phyloP scores from a whole-genome alignment of 169 alveolate species.

The Hepatocystis sp. region DNA sequence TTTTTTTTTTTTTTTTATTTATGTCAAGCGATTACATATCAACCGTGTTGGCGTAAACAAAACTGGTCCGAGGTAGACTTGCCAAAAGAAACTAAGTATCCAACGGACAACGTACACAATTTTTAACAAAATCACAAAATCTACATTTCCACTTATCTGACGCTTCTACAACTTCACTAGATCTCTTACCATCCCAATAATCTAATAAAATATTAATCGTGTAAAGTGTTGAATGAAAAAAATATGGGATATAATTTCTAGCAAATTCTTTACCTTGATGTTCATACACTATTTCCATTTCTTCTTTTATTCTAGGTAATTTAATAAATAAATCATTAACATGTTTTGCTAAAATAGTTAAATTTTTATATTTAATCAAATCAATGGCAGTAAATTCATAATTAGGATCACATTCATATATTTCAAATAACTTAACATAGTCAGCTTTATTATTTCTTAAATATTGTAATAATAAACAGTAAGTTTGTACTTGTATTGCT shows the following conservation, averaged over 20 bases:
- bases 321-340: conserved; percentile 76
- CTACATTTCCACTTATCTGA: conserved; percentile 88
- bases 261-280: conserved; percentile 81
- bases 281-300: conserved; percentile 86
- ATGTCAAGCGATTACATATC: too few relatives aligned
- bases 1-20: too few relatives aligned
- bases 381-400: conserved; percentile 81
- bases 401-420: conserved; percentile 81
- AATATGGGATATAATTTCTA: conserved; percentile 77
- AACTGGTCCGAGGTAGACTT: too few relatives aligned
- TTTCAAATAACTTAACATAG: conserved; percentile 76
- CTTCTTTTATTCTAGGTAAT: conserved; percentile 83
- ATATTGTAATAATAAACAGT: conserved; percentile 80
- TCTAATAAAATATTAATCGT: conserved; percentile 80
- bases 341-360: conserved; percentile 75
- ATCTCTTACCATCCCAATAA: conserved; percentile 87
- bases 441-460: conserved; percentile 76
- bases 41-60: too few relatives aligned
- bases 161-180: conserved; percentile 81
- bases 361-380: conserved; percentile 79
- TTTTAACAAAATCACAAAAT: conserved; percentile 84
- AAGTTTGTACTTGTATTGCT: conserved; percentile 86
- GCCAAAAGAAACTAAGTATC: conserved; percentile 11
- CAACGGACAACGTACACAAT: conserved; percentile 83
- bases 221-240: conserved; percentile 77